Evolutionary conservation across 2,329 filamentous ascomycete species (phyloP), one percentile per base, ranked within the genome.

Genomic region (Alternaria postmessia): DNA sequence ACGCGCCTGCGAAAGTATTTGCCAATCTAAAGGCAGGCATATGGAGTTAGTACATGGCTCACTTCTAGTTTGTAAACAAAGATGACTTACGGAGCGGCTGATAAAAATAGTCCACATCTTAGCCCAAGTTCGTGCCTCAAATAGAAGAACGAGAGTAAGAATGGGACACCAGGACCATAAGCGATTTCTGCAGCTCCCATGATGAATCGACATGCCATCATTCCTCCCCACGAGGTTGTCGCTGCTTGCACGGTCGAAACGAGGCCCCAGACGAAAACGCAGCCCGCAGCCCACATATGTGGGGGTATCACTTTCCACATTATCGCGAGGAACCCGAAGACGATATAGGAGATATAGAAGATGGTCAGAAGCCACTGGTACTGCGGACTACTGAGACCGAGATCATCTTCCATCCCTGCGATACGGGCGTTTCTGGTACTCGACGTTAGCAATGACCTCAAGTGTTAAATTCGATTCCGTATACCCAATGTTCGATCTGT

Each of bases 1-100:
- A 79, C 3, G 87, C 88, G 2, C 89, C 89, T 0, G 92, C 91
- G 73, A 96, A 94, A 1, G 89, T 89, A 42, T 92, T 95, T 2
- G 93, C 92, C 4, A 96, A 84, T 1, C 36, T 39, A 18, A 39
- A 20, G 7, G 7, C 18, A 0, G 36, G 36, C 6, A 39, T 18
- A 20, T 20, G 7, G 0, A 9, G n/a, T 39, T 1, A 39, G 36
- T 9, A 20, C 7, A 39, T 20, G 36, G 9, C 36, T 39, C 36
- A 20, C 36, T 18, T 11, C 0, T 1, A 39, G 36, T 39, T 20
- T 20, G 36, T 39, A 20, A 1, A 18, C 16, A 38, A 16, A 0
- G 0, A n/a, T 38, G 0, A 38, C 34, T 1, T n/a, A 38, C 34
- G 89, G 88, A 0, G 88, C 88, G 4, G 80, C 80, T 11, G 73